Conservation (phyloP, 495 filamentous ascomycete species). For the Aspergillus biplanus region DNA sequence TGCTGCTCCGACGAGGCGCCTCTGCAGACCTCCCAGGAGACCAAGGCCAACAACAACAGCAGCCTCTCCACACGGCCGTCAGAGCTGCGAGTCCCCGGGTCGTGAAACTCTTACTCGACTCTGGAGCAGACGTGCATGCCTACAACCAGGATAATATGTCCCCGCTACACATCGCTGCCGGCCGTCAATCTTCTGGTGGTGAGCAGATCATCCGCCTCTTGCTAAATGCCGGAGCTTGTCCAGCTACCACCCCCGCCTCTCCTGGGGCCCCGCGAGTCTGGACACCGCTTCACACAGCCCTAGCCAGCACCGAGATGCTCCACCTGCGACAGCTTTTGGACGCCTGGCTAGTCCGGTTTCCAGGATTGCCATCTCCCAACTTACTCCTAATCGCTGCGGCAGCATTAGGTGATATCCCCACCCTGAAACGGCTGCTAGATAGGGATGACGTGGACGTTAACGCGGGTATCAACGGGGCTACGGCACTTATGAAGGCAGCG, state of each 20-base stretch:
- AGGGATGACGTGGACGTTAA: background rate
- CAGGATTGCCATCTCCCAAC: background rate
- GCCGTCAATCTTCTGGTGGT: background rate
- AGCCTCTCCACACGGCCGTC: background rate
- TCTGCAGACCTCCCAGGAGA: background rate
- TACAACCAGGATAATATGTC: background rate
- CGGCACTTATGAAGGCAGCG: background rate
- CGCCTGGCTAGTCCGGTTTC: background rate
- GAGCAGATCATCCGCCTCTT: background rate
- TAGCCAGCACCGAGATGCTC: no score
- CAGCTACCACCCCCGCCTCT: background rate
- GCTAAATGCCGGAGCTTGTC: background rate
- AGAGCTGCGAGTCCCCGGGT: background rate
- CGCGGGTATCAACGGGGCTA: background rate
- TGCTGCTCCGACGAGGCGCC: background rate
- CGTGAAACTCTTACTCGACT: background rate
- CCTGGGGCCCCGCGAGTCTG: no score
- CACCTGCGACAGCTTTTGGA: background rate
- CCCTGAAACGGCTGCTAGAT: background rate
- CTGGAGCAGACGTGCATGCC: background rate
- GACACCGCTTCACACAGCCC: background rate
- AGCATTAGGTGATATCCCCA: background rate
- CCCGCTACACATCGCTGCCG: background rate
- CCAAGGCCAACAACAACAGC: background rate
- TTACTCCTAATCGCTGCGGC: background rate